Percentiles rank a stretch among this genome's conserved stretches.
Conservation (phyloP, 2,329 filamentous ascomycete genomes). For the Fusarium transvaalense region DNA sequence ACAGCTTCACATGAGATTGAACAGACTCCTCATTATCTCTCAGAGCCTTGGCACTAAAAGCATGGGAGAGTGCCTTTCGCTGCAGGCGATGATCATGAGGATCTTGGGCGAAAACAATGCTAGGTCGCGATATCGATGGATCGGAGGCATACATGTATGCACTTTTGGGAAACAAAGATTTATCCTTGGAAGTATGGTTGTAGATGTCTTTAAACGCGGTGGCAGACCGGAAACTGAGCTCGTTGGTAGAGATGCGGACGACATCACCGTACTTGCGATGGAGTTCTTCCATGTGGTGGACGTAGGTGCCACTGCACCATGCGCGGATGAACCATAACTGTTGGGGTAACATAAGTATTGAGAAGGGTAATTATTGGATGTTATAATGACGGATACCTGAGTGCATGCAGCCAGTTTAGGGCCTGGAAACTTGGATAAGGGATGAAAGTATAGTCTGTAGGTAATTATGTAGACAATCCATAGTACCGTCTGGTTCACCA, state of each 20-base stretch:
- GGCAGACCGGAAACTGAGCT: constrained; percentile 29
- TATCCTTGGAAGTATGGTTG: constrained; percentile 21
- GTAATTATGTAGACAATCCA: not conserved
- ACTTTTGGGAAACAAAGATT: constrained; percentile 17
- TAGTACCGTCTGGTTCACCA: not conserved
- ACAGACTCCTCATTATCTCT: constrained; percentile 20
- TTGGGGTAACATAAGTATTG: not conserved
- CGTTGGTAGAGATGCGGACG: constrained; percentile 34
- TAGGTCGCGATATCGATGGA: not conserved
- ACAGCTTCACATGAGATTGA: not conserved
- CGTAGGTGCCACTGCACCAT: constrained; percentile 5
- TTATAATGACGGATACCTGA: constrained; percentile 5
- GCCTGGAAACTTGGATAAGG: constrained; percentile 40
- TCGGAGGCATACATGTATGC: constrained; percentile 16
- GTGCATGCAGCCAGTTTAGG: constrained; percentile 38
- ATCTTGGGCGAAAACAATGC: constrained; percentile 17
- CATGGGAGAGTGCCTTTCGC: constrained; percentile 23
- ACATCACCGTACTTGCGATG: constrained; percentile 39
- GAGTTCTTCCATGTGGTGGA: not conserved
- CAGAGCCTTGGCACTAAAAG: constrained; percentile 23
- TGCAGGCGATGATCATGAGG: constrained; percentile 20
- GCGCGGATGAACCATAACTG: constrained; percentile 13
- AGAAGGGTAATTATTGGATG: rapidly evolving
- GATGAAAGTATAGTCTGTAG: constrained; percentile 38
- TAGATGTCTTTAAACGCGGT: constrained; percentile 40